These are phyloP conservation scores for Penicillium lagena DNA, from an alignment of 495 filamentous ascomycete species.

Conservation along the genomic window DNA sequence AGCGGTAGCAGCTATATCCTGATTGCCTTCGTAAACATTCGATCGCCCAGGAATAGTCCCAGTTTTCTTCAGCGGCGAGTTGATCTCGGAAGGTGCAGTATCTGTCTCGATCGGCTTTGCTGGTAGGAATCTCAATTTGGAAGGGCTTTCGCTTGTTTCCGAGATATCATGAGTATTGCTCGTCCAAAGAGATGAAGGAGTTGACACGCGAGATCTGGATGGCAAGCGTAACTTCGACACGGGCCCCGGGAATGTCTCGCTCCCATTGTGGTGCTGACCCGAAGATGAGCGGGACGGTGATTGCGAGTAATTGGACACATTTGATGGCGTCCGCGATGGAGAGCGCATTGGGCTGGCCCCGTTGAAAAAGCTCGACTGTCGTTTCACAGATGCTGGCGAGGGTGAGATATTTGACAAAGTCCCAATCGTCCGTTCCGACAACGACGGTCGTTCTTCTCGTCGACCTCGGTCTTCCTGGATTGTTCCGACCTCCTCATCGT, in stretches of 20 bases:
- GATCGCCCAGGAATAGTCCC: neutral
- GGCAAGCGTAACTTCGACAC: conserved; percentile 25
- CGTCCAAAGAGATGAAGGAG: conserved; percentile 10
- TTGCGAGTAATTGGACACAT: conserved; percentile 41
- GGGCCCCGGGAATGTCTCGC: conserved; percentile 18
- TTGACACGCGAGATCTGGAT: conserved; percentile 21
- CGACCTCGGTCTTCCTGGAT: conserved; percentile 27
- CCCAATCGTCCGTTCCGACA: conserved; percentile 65
- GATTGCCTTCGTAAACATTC: conserved; percentile 37
- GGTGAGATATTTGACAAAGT: conserved; percentile 58
- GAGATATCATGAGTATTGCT: conserved; percentile 3
- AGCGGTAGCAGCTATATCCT: conserved; percentile 35
- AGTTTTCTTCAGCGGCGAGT: conserved; percentile 8
- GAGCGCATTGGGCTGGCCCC: conserved; percentile 50
- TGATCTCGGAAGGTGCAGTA: conserved; percentile 1
- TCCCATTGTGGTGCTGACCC: conserved; percentile 18
- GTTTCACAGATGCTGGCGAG: conserved; percentile 51
- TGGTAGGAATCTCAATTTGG: conserved; percentile 18
- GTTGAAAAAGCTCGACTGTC: conserved; percentile 57
- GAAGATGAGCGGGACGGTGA: conserved; percentile 41
- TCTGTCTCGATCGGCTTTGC: conserved; percentile 16
- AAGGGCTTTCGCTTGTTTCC: conserved; percentile 17
- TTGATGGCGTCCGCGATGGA: conserved; percentile 48
- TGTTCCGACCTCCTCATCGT: conserved; percentile 9
- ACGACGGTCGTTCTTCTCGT: conserved; percentile 38